Conservation (phyloP, 345 rosid genomes). For the Hypericum perforatum region DNA sequence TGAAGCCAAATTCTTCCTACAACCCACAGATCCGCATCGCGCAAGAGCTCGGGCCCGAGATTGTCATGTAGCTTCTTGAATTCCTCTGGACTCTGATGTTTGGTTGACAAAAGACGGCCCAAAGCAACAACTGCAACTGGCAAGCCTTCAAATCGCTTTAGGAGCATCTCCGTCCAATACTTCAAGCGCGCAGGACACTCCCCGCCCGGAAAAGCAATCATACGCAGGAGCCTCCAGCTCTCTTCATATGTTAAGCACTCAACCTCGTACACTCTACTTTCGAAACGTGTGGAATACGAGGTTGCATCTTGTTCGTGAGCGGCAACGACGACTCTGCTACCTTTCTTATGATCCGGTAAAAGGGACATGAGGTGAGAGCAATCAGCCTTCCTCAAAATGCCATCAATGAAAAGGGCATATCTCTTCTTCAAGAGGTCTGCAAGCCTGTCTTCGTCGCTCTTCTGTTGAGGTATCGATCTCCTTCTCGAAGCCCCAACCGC, state of each 20-base stretch:
- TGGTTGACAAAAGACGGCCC: conserved; percentile 4
- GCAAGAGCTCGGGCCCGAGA: conserved; percentile 1
- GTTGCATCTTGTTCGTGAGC: no score
- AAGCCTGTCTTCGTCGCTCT: no score
- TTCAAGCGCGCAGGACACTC: conserved; percentile 5
- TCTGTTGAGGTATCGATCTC: no score
- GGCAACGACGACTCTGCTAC: no score
- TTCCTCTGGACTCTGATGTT: background rate
- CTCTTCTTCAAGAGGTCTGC: no score
- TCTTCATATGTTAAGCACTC: background rate
- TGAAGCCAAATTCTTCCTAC: conserved; percentile 5
- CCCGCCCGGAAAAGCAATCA: conserved; percentile 7
- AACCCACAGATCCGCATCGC: background rate
- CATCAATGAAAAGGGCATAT: no score
- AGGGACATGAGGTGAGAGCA: no score
- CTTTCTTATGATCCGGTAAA: no score
- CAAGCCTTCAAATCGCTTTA: conserved; percentile 17
- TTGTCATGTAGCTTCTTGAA: conserved; percentile 11
- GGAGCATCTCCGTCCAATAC: background rate
- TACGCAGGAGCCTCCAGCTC: conserved; percentile 5
- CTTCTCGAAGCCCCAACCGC: no score
- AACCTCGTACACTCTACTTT: conserved; percentile 1
- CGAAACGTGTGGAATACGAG: no score
- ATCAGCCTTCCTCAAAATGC: no score
- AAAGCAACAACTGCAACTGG: conserved; percentile 10